Evolutionary conservation across 2,329 filamentous ascomycete genomes (phyloP).

Genomic region (Pezicula neosporulosa): DNA sequence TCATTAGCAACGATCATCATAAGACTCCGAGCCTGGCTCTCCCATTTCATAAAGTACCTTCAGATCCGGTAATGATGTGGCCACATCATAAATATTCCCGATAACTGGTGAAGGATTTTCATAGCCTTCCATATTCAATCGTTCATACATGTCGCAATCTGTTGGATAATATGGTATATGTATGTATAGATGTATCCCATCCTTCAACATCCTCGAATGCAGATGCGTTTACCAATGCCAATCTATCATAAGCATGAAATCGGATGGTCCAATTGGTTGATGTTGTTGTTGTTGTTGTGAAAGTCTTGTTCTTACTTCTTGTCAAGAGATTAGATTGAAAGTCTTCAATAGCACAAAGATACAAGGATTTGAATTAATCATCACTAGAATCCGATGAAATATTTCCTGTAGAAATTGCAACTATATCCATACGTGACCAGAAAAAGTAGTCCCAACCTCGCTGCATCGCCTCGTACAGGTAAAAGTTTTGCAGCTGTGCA

Average conservation of each 20-base stretch:
- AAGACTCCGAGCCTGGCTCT: background rate
- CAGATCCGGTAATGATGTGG: background rate
- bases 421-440: background rate
- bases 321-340: background rate
- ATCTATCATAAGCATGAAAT: background rate
- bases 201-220: background rate
- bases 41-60: background rate
- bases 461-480: background rate
- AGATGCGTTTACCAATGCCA: background rate
- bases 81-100: constrained; percentile 16
- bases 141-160: background rate
- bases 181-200: background rate
- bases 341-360: background rate
- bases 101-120: background rate
- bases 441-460: background rate
- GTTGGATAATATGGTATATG: background rate
- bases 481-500: background rate
- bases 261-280: background rate
- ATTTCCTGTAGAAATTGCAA: background rate
- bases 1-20: background rate
- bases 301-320: background rate
- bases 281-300: no score
- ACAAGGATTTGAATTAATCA: background rate
- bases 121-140: background rate
- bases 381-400: background rate